Percentiles rank a stretch among this genome's conserved stretches.
These are phyloP conservation scores for Rhododendron kiyosumense DNA, from an alignment of 148 eudicot genomes.

Conservation along the genomic window DNA sequence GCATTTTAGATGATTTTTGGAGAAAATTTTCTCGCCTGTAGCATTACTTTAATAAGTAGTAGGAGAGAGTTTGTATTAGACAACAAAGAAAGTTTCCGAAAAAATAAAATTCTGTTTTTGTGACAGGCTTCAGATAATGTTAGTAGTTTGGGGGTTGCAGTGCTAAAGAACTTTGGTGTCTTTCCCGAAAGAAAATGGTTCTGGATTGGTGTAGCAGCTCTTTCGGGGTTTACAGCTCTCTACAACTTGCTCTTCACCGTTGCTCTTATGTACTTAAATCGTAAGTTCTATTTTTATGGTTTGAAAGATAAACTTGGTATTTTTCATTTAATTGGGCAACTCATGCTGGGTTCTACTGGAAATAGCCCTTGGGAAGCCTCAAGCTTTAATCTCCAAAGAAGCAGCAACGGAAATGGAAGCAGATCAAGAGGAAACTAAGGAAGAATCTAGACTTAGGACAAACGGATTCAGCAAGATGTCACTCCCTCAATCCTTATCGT, in stretches of 20 bases:
- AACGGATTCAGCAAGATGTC: conserved; percentile 24
- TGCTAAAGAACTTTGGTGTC: conserved; percentile 55
- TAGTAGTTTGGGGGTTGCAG: conserved; percentile 57
- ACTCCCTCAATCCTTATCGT: conserved; percentile 27
- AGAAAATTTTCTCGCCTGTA: not conserved
- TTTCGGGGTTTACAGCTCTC: conserved; percentile 58
- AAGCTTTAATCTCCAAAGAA: conserved; percentile 30
- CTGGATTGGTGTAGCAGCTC: conserved; percentile 85
- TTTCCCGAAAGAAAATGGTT: conserved; percentile 54
- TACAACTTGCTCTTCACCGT: conserved; percentile 71
- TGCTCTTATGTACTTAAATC: conserved; percentile 66
- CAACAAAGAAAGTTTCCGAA: not conserved
- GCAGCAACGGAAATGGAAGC: conserved; percentile 36
- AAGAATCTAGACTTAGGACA: conserved; percentile 28
- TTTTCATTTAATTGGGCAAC: not conserved
- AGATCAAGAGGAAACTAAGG: conserved; percentile 25
- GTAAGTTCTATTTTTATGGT: conserved; percentile 39
- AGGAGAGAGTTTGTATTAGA: not conserved
- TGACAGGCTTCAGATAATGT: conserved; percentile 63
- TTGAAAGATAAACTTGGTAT: not conserved
- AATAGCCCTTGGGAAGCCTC: conserved; percentile 25
- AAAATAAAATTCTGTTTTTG: not conserved
- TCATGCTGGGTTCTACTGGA: not conserved
- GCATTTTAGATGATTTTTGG: not conserved
- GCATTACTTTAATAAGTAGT: not conserved